These are phyloP conservation scores for Poa annua DNA, from an alignment of 176 grass and related monocot species.

Conservation along the genomic window DNA sequence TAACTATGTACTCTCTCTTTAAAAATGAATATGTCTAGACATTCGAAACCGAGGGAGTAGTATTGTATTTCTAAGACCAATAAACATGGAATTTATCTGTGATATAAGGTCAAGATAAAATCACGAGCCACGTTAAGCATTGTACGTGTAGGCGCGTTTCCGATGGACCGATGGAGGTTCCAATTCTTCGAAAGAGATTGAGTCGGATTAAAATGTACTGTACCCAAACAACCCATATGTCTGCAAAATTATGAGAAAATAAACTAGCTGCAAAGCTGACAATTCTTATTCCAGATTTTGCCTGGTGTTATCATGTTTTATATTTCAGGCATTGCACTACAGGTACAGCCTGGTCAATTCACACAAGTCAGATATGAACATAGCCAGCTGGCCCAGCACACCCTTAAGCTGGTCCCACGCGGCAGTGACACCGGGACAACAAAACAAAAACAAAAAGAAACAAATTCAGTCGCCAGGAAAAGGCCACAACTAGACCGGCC, in stretches of 20 bases:
- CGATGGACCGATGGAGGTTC: neutral
- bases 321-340: neutral
- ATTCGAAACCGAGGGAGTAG: neutral
- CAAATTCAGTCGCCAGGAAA: neutral
- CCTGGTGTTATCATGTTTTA: neutral
- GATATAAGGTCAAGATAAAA: too few species aligned
- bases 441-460: neutral
- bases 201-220: neutral
- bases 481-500: constrained; percentile 17
- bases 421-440: neutral
- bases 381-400: constrained; percentile 5
- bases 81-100: neutral
- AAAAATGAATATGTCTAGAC: too few species aligned
- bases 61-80: neutral
- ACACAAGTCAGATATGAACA: neutral
- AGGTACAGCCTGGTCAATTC: neutral
- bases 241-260: neutral
- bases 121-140: too few species aligned
- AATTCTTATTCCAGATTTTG: neutral
- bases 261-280: neutral
- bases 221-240: neutral
- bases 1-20: too few species aligned
- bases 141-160: neutral
- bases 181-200: neutral
- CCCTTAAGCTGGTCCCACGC: neutral